A percentile compares a stretch with the other conserved stretches of the same genome.
These are phyloP conservation scores for Capsicum rhomboideum DNA, from an alignment of 257 asterid species.

Conservation along the genomic window DNA sequence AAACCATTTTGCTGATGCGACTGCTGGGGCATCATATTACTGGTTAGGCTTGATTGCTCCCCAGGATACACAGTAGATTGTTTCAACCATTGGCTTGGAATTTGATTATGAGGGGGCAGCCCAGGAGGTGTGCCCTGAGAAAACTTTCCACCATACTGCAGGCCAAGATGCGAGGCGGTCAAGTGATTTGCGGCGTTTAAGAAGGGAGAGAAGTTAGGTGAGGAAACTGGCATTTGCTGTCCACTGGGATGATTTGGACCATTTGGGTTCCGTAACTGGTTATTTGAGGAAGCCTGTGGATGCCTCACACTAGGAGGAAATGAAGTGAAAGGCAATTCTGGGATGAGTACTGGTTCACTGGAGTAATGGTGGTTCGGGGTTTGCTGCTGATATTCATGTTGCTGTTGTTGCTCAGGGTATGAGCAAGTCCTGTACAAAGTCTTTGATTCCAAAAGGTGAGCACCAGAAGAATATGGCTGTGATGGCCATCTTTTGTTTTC, in stretches of 20 bases:
- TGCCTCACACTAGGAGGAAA: conserved; percentile 66
- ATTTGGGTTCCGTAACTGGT: conserved; percentile 32
- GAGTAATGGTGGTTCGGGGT: conserved; percentile 46
- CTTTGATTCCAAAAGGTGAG: conserved; percentile 34
- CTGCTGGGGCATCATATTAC: conserved; percentile 46
- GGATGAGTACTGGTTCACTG: conserved; percentile 61
- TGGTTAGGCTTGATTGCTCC: conserved; percentile 44
- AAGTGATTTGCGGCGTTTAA: conserved; percentile 48
- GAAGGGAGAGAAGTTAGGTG: conserved; percentile 47
- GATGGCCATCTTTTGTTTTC: conserved; percentile 60
- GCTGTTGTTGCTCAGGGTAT: conserved; percentile 77
- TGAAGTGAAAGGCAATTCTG: conserved; percentile 63
- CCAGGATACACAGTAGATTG: conserved; percentile 38
- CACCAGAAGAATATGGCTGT: conserved; percentile 44
- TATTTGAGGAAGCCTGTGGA: conserved; percentile 65
- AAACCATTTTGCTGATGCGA: conserved; percentile 59
- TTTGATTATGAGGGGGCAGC: conserved; percentile 44
- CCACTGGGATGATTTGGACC: conserved; percentile 35
- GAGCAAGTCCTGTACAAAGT: conserved; percentile 74
- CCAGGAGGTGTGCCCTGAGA: conserved; percentile 59
- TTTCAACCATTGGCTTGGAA: conserved; percentile 57
- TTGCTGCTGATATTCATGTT: conserved; percentile 40
- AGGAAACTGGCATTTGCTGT: conserved; percentile 37
- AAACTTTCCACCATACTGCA: conserved; percentile 59
- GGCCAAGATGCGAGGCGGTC: conserved; percentile 42